Base-by-base conservation (phyloP, 192 early-diverging fungal genomes). In the Mortierella claussenii region DNA sequence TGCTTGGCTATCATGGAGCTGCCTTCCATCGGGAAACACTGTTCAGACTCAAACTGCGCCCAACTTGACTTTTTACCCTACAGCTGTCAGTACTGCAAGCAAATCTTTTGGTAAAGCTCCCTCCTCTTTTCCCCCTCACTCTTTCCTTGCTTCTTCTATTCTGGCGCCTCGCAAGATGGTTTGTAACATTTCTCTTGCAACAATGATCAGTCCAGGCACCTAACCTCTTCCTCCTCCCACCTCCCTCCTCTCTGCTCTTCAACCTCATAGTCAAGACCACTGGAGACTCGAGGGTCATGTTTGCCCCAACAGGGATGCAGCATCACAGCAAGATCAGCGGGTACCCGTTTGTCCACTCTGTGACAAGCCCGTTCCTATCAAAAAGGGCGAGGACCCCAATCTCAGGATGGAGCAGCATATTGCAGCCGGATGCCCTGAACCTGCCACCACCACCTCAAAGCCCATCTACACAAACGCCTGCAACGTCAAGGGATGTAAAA, bases 291-390 rank as follows among this genome's bases (percentile, higher is more conserved):
- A 88, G n/a, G 69, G 70, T n/a, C 92, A 94, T 62, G 40, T 63
- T 12, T 94, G 92, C 58, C 71, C 83, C 18, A 80, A 78, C 43
- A 70, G 78, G n/a, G 67, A 82, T 20, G 84, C 89, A 50, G 84
- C 86, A 1, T 68, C 79, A 5, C 79, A 82, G 1, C 85, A 92
- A 56, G 83, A 89, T 43, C 67, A 60, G 18, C 82, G 86, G 27
- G 90, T 92, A 0, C 90, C 92, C 7, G 85, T 84, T 48, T 94
- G 92, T 47, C 92, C 92, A 12, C 78, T 96, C 23, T 96, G 95
- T 69, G 61, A 83, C 20, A 80, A 88, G 53, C 89, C 92, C 13
- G 85, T 96, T 3, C 89, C 95, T 4, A 71, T 90, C 11, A 81
- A 81, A 5, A 81, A 89, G 27, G 89, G 90, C 30, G 90, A 92